phyloP scores from a whole-genome alignment of 352 stramenopile species.

The Plasmopara muralis region DNA sequence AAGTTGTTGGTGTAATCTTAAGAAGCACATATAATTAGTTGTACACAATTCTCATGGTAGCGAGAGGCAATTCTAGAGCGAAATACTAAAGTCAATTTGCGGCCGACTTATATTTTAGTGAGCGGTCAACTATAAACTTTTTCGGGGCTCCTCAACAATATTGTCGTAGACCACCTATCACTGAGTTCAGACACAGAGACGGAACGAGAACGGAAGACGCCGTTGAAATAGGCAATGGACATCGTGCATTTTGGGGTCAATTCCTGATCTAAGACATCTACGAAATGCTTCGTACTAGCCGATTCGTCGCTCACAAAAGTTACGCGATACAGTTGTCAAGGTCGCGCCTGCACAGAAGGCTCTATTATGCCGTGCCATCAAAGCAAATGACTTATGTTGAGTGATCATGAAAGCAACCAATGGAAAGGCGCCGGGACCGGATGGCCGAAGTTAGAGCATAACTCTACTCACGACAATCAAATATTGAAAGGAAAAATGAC shows the following conservation, averaged over 20 bases:
- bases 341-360: not conserved
- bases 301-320: not conserved
- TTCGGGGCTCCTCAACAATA: slow-evolving; percentile 8
- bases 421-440: slow-evolving; percentile 9
- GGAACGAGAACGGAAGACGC: slow-evolving; percentile 5
- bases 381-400: slow-evolving; percentile 10
- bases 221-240: not conserved
- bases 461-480: slow-evolving; percentile 10
- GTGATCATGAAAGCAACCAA: slow-evolving; percentile 11
- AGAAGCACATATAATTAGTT: too few relatives aligned
- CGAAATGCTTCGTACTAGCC: not conserved
- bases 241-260: slow-evolving; percentile 4
- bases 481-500: slow-evolving; percentile 9
- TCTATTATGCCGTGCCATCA: slow-evolving; percentile 4
- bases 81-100: slow-evolving; percentile 12
- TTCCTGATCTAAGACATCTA: slow-evolving; percentile 6
- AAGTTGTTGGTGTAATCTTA: too few relatives aligned
- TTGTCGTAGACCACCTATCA: slow-evolving; percentile 6
- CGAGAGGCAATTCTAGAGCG: slow-evolving; percentile 1
- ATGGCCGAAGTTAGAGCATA: slow-evolving; percentile 8
- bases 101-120: slow-evolving; percentile 7
- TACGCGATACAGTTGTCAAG: not conserved
- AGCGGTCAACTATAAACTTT: slow-evolving; percentile 10
- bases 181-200: not conserved
- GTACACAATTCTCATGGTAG: not conserved